Base-by-base conservation (phyloP, 768 basidiomycete species). In the Pisolithus tinctorius region DNA sequence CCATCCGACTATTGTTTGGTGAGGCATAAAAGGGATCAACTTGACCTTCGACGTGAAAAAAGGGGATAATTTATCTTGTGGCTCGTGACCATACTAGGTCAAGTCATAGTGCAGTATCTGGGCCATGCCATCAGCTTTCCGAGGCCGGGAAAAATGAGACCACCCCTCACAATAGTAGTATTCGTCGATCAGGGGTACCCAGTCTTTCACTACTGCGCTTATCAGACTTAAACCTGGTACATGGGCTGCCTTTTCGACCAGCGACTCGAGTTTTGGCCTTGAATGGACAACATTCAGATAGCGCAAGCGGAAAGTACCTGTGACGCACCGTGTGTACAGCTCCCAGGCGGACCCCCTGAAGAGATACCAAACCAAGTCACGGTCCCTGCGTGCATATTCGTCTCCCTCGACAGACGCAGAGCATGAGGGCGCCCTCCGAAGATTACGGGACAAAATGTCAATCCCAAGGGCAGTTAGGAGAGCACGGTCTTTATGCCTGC, bases 101-200 rank as follows among this genome's bases (percentile, higher is more conserved):
- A 37, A 17, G 61, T 71, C 68, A 79, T 45, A 77, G 71, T 43
- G 77, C 74, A 56, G 77, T 69, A 58, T 74, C 73, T 74, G 54
- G 40, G 40, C 40, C 57, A 40, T 45, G 14, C 40, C 45, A 34
- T 57, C 29, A 58, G 49, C 26, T 44, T 30, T 14, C 38, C 7
- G 38, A 36, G 44, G 37, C 8, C 38, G 41, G 20, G 41, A 25
- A 52, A 25, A 23, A 36, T n/a, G 23, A 47, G 6, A 47, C 25
- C 8, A 40, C n/a, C 25, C 54, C 90, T 54, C 62, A 90, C 90
- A 93, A 75, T 93, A 93, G 72, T 93, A 84, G 70, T 93, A 93
- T 62, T 88, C 87, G 64, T 93, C 82, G 54, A 93, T 88, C 63
- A 93, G 70, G 17, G 89, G 91, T 56, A 93, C 81, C 90, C 91